Base-by-base conservation (phyloP, 768 basidiomycete genomes). In the Russula lepida region DNA sequence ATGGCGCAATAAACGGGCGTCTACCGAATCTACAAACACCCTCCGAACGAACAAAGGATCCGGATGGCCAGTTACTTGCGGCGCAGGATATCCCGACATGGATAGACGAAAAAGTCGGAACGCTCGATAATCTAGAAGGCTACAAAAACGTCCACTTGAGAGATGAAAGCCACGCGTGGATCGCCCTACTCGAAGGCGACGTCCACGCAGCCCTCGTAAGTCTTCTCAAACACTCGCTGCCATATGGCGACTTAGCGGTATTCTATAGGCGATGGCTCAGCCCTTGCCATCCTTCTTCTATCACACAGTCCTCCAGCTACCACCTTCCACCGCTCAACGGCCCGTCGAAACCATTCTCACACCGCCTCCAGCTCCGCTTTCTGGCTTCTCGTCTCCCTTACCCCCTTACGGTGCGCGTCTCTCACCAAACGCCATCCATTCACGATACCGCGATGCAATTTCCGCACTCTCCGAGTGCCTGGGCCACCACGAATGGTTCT, bases 101-200 rank as follows among this genome's bases (percentile, higher is more conserved):
- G 91, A 88, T 80, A 5, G 86, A 88, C 65, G 74, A 74, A 21
- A 78, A 71, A 44, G 74, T 83, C 3, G 76, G 69, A 28, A 68
- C 65, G 3, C 69, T 74, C n/a, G 73, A 73, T 58, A 70, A 76
- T 5, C 72, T 88, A 33, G 86, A 91, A 69, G 90, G 89, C 12
- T 92, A 89, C 69, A 77, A 71, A 37, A 78, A 86, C 64, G 75
- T 79, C 50, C 71, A 74, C 21, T 76, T 85, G 25, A 76, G 79
- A 52, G 84, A 89, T 66, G 90, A 93, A 71, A 88, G 88, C 66
- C 79, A 83, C 46, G 90, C 91, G 1, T 93, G 91, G 91, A 80
- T 90, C 27, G 76, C 88, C 2, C 77, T 93, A 33, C 80, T 93
- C 43, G 88, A 93, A 71, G 84, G 84, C 37, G 75, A 79, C 49